Conservation (phyloP, 371 early-diverging fungal species). For the Entomophthora muscae region DNA sequence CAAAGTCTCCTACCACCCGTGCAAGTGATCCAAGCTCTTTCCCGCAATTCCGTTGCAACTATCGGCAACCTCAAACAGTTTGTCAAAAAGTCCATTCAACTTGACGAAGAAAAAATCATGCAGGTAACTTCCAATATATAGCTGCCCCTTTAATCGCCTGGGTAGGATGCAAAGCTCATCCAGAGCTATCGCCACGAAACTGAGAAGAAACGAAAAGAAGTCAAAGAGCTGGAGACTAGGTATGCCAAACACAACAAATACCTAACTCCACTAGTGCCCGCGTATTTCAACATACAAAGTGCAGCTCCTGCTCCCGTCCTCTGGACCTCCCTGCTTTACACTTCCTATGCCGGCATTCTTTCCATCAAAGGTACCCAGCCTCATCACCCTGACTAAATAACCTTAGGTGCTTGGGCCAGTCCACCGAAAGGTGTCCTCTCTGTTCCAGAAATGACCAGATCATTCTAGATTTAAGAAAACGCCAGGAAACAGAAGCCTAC, state of each 20-base stretch:
- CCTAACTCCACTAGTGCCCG: slow-evolving; percentile 22
- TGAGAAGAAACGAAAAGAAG: slow-evolving; percentile 48
- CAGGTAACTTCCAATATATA: neutral
- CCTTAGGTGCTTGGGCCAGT: slow-evolving; percentile 3
- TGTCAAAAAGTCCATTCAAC: slow-evolving; percentile 47
- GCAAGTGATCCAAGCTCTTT: slow-evolving; percentile 68
- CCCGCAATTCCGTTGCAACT: slow-evolving; percentile 64
- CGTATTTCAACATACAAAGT: slow-evolving; percentile 80
- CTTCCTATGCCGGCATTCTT: slow-evolving; percentile 85
- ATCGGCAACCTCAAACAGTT: slow-evolving; percentile 70
- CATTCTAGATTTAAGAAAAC: neutral
- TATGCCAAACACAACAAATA: slow-evolving; percentile 12
- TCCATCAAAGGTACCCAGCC: slow-evolving; percentile 55
- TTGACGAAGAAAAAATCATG: slow-evolving; percentile 35
- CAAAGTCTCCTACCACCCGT: slow-evolving; percentile 69
- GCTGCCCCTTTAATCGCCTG: neutral
- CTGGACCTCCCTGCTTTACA: slow-evolving; percentile 81
- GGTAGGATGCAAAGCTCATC: slow-evolving; percentile 37
- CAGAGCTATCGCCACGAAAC: slow-evolving; percentile 62
- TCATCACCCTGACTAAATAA: neutral
- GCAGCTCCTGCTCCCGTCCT: slow-evolving; percentile 56
- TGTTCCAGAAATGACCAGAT: neutral
- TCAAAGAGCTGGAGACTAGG: slow-evolving; percentile 58
- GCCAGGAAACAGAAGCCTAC: neutral
- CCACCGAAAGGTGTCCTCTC: neutral